Conservation (phyloP, 2,329 filamentous ascomycete genomes). For the Ceratocystis lukuohia region DNA sequence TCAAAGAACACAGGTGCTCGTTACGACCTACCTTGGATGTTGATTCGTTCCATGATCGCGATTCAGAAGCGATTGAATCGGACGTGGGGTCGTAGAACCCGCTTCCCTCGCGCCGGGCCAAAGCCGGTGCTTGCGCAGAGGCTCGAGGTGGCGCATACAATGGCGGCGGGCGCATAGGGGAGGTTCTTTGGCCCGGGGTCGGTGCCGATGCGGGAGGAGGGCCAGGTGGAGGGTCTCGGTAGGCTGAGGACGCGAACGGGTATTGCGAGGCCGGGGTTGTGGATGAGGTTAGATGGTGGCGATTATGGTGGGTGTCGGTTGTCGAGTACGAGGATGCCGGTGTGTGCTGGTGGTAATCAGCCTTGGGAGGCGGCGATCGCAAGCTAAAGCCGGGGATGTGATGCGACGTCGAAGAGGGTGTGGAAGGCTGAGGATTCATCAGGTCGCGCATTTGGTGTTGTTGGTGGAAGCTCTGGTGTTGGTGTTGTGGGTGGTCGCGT, state of each 20-base stretch:
- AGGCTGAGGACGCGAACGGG: constrained; percentile 19
- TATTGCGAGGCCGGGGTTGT: constrained; percentile 34
- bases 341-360: neutral
- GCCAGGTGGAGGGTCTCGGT: constrained; percentile 23
- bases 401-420: constrained; percentile 25
- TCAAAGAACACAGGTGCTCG: neutral
- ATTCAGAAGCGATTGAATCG: constrained; percentile 36
- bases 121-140: constrained; percentile 26
- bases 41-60: constrained; percentile 33
- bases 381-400: constrained; percentile 35
- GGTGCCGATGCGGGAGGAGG: constrained; percentile 33
- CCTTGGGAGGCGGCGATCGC: constrained; percentile 32
- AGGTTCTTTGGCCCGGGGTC: constrained; percentile 31
- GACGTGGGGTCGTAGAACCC: constrained; percentile 43
- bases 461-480: constrained; percentile 18
- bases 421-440: constrained; percentile 28
- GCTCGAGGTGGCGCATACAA: constrained; percentile 21
- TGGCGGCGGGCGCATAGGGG: constrained; percentile 8
- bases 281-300: constrained; percentile 26
- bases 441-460: constrained; percentile 34
- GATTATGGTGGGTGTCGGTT: neutral
- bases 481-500: constrained; percentile 24
- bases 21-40: constrained; percentile 33
- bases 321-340: neutral
- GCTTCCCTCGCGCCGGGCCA: constrained; percentile 27